Evolutionary conservation across 306 rosid species (phyloP).

Genomic region (Begonia masoniana): DNA sequence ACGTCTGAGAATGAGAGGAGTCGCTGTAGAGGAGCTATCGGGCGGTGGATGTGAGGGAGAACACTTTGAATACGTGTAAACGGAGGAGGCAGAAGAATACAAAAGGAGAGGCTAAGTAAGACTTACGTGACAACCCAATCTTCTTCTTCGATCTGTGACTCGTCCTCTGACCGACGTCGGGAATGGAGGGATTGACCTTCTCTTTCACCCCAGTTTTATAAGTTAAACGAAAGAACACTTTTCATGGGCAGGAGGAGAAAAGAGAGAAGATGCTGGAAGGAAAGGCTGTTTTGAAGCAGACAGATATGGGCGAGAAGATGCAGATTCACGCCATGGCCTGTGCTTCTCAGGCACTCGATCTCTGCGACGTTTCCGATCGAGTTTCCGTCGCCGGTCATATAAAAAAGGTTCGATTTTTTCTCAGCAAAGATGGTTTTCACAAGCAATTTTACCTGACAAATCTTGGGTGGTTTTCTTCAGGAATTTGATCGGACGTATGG

Average conservation of each 20-base stretch:
- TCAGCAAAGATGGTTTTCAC: no score
- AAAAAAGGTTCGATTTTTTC: constrained; percentile 37
- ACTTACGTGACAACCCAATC: background rate
- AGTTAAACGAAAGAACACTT: background rate
- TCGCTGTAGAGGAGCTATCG: no score
- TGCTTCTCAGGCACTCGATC: constrained; percentile 85
- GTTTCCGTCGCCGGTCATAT: constrained; percentile 53
- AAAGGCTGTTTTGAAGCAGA: constrained; percentile 47
- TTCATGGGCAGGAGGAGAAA: background rate
- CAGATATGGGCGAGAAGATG: constrained; percentile 70
- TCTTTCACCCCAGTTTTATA: background rate
- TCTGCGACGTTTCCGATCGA: constrained; percentile 56
- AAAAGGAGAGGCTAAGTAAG: background rate
- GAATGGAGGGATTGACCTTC: background rate
- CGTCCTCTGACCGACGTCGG: background rate
- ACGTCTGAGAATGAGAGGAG: no score
- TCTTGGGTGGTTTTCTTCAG: constrained; percentile 15
- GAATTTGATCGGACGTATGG: constrained; percentile 61
- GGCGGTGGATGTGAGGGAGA: no score
- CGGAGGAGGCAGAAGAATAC: background rate
- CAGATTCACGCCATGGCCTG: constrained; percentile 72
- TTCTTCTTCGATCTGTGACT: no score
- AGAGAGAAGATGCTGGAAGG: constrained; percentile 65
- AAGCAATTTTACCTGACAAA: background rate
- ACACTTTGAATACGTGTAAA: no score